Base-by-base conservation (phyloP, 768 basidiomycete genomes). In the Pleurotus ostreatus region DNA sequence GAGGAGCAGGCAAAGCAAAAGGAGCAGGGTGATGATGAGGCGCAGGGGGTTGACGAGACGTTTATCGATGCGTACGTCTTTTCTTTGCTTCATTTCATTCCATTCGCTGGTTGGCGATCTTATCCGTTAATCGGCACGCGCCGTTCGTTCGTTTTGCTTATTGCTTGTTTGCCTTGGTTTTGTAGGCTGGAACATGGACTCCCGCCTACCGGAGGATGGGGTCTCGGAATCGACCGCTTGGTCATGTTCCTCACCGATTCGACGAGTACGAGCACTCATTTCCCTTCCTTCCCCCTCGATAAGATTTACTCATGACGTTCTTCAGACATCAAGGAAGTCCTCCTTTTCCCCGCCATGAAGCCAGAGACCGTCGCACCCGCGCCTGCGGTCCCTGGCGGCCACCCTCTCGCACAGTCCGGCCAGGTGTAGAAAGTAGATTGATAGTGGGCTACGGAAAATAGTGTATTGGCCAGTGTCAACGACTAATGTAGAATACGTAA, bases 241-340 rank as follows among this genome's bases (percentile, higher is more conserved):
- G 93, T 98, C 73, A 98, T 98, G 96, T 98, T 98, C 86, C 78
- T 98, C 48, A 96, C 94, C 3, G 87, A 99, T 72, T 95, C 92
- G n/a, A 87, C 85, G 6, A 96, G 92, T 94, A 62, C 63, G 87
- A 0, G 8, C 8, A 34, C 11, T 11, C 11, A 34, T 34, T 8
- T 61, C 64, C 30, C 62, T 44, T 18, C 45, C 40, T 46, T 20
- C 55, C 55, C 3, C 43, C 55, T 43, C 49, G 23, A 25, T 5
- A 23, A 4, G 23, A 25, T 5, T 25, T 25, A 25, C 4, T 25
- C 23, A 25, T 25, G 23, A 25, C 23, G 9, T 54, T 47, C 44
- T 18, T 46, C 64, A 92, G 91, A 97, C 67, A 95, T 96, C 80
- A 98, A 98, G 81, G 94, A 96, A 68, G 94, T 98, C 37, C 73